Evolutionary conservation across 2,329 filamentous ascomycete genomes (phyloP), one percentile per base, ranked within the genome.

Genomic region (Leptographium procerum): DNA sequence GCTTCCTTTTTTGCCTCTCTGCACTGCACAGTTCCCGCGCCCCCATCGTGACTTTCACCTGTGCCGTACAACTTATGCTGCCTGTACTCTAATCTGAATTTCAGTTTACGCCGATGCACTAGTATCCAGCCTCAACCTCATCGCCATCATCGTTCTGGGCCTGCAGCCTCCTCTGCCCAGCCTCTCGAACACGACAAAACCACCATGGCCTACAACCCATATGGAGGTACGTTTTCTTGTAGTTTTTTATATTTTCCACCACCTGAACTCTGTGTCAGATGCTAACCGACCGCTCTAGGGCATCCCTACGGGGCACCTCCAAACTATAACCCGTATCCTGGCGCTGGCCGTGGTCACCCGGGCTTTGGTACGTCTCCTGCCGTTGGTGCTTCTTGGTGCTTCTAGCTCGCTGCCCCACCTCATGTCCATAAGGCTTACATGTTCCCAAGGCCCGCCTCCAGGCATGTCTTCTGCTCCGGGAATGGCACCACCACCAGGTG

Each of bases 391-490:
- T 24, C n/a, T 34, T 14, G 34, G 4, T 51, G n/a, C 22, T 34
- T 51, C 47, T 60, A 22, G 48, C 45, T 13, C 22, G n/a, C 19
- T 19, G 9, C 19, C n/a, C 43, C 52, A 56, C 33, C 52, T n/a
- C 4, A 7, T 22, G 7, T 16, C 13, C n/a, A 22, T 8, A 58
- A 59, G 56, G 54, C 61, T 67, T 34, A 43, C 43, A 16, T 24
- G 9, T 58, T 48, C 33, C 10, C 61, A 89, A n/a, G 87, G 83
- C 72, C 81, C 86, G 72, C 87, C 88, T 69, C 88, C 88, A 76
- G 88, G 87, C 75, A 88, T 90, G 82, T 81, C 86, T 67, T 79
- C 86, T 70, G 85, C 85, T 71, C 91, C 91, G 67, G 91, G 90
- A 69, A 89, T 91, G 70, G 84, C 82, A 70, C 83, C 86, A 68